phyloP scores from a whole-genome alignment of 257 asterid species.

The Nicotiana noctiflora region DNA sequence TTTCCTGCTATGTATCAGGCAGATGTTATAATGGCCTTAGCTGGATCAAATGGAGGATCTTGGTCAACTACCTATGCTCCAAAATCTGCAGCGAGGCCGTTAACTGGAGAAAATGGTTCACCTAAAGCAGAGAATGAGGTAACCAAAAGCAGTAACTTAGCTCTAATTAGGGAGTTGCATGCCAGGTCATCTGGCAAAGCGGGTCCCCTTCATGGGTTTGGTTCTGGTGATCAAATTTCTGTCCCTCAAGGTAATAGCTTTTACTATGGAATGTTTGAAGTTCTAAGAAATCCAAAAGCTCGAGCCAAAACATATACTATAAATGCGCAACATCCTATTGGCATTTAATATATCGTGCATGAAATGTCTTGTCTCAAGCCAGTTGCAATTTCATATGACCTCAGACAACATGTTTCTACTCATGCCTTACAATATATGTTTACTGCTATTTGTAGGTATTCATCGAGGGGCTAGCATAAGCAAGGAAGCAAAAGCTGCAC shows the following conservation, averaged over 20 bases:
- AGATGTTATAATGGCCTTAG: slow-evolving; percentile 79
- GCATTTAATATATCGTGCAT: not conserved
- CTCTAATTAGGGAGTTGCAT: slow-evolving; percentile 36
- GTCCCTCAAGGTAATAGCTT: slow-evolving; percentile 7
- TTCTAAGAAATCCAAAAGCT: not conserved
- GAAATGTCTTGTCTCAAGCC: not conserved
- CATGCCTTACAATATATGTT: not conserved
- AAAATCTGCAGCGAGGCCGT: slow-evolving; percentile 31
- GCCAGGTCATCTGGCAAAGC: slow-evolving; percentile 34
- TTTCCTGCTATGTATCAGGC: slow-evolving; percentile 46
- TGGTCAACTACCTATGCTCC: slow-evolving; percentile 70
- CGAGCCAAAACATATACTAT: not conserved
- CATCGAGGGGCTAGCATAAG: slow-evolving; percentile 12
- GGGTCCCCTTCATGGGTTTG: slow-evolving; percentile 33
- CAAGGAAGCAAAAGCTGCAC: slow-evolving; percentile 16
- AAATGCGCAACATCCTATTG: not conserved
- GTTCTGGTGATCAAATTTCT: slow-evolving; percentile 29
- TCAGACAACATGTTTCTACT: not conserved
- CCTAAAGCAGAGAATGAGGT: slow-evolving; percentile 28
- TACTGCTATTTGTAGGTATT: slow-evolving; percentile 18
- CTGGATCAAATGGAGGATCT: slow-evolving; percentile 86
- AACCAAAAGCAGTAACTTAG: slow-evolving; percentile 14
- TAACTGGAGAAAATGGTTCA: slow-evolving; percentile 35
- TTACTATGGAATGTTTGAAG: not conserved
- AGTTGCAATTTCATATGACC: not conserved